A percentile compares a stretch with the other conserved stretches of the same genome.
Evolutionary conservation across 805 yeast species (phyloP).

Genomic region (Dipodascus albidus): DNA sequence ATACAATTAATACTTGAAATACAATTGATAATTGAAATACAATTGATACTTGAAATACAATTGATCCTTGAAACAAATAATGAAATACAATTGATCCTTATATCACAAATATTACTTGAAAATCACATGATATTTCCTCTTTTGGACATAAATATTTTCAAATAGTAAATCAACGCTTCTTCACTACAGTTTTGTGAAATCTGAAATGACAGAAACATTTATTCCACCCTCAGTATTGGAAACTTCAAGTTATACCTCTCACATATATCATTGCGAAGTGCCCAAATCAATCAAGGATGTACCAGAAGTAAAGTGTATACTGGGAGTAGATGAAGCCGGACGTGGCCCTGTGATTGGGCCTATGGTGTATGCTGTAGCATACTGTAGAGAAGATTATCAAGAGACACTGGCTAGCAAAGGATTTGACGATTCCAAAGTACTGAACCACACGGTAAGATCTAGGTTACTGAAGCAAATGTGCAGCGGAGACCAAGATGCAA

Average conservation of each 20-base stretch:
- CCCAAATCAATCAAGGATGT: conserved; percentile 8
- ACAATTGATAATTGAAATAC: too few species aligned
- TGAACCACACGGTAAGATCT: conserved; percentile 62
- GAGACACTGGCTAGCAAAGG: conserved; percentile 48
- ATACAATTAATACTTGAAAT: too few species aligned
- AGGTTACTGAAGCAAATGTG: conserved; percentile 51
- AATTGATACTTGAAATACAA: too few species aligned
- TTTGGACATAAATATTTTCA: background rate
- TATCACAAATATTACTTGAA: too few species aligned
- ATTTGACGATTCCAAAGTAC: conserved; percentile 87
- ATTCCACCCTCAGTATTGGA: conserved; percentile 2
- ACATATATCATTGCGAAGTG: conserved; percentile 9
- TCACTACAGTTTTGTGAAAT: too few species aligned
- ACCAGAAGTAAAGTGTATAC: conserved; percentile 23
- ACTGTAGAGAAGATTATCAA: conserved; percentile 46
- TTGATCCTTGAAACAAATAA: too few species aligned
- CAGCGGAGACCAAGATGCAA: conserved; percentile 32
- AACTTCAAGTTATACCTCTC: background rate
- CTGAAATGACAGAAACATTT: too few species aligned
- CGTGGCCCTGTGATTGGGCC: conserved; percentile 97
- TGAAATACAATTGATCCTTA: too few species aligned
- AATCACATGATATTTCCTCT: background rate
- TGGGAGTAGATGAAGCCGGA: conserved; percentile 98
- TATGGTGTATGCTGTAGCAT: conserved; percentile 91
- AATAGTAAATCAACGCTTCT: too few species aligned